Base-by-base conservation (phyloP, 768 basidiomycete genomes). In the Lactarius akahatsu region DNA sequence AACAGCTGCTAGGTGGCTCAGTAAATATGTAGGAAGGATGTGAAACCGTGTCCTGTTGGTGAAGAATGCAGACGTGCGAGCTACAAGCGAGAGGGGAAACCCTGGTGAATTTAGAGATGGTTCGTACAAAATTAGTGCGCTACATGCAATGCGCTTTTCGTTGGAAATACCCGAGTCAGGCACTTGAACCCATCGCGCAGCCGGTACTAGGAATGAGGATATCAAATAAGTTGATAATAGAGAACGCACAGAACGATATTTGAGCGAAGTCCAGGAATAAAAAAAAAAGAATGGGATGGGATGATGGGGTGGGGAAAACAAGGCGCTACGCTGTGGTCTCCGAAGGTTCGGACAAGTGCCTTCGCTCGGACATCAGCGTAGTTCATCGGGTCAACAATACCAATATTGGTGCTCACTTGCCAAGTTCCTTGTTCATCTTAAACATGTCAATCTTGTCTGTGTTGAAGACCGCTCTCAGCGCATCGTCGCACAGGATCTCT, bases 371-470 rank as follows among this genome's bases (percentile, higher is more conserved):
- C 18, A 43, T 70, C 16, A 65, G 67, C 18, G 40, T 30, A 16
- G 10, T 34, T 57, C 18, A 36, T 3, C 28, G 32, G 7, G 20
- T 47, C 1, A 26, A 45, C 3, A 15, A 52, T 20, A 47, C 28
- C 23, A 56, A 43, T 13, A 23, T 13, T 32, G 20, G 10, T 11
- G 78, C 85, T 65, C 63, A 94, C 90, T 88, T 80, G 74, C 90
- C 90, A 64, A 96, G 79, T 32, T 89, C 83, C 77, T 96, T 94
- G 82, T 96, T 96, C 94, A 96, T 96, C 70, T 82, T 86, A 79
- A 96, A 96, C 93, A 96, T 96, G 77, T 92, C 87, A 64, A 97
- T 85, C 75, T 86, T 90, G 69, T 93, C 90, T 15, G 85, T 83
- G 64, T 83, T 84, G 75, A 98, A 96, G 26, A 96, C 84, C 7